Percentiles rank a stretch among this genome's conserved stretches.
Conservation (phyloP, 768 basidiomycete genomes). For the Candolleomyces efflorescens region DNA sequence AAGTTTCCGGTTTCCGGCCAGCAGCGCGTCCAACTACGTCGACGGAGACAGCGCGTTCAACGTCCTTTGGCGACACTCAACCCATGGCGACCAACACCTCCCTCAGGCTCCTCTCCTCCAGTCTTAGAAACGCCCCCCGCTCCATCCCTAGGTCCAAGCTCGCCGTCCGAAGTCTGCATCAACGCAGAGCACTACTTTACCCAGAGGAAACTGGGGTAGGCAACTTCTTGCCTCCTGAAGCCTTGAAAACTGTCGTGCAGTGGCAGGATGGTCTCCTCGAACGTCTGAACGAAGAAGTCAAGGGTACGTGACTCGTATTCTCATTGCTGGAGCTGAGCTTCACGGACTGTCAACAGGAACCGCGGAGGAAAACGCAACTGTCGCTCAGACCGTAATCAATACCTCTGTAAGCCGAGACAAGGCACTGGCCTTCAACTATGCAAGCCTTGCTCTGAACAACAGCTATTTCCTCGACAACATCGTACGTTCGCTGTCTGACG, state of each 20-base stretch:
- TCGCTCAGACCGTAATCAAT: conserved; percentile 70
- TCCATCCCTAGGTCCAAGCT: conserved; percentile 18
- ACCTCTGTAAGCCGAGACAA: conserved; percentile 55
- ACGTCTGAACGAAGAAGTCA: conserved; percentile 69
- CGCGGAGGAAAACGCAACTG: conserved; percentile 47
- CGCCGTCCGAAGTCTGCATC: conserved; percentile 42
- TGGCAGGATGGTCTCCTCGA: conserved; percentile 84
- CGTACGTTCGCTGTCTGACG: conserved; percentile 43
- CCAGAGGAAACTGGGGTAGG: conserved; percentile 68
- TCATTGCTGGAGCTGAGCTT: conserved; percentile 1
- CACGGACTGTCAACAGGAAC: conserved; percentile 39
- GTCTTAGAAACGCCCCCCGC: conserved; percentile 23
- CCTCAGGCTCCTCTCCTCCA: conserved; percentile 7
- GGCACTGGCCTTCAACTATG: conserved; percentile 83
- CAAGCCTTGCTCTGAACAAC: conserved; percentile 90
- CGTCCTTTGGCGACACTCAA: too few relatives aligned
- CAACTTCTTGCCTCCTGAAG: conserved; percentile 71
- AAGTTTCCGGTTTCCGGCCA: conserved; percentile 19
- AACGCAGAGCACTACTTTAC: conserved; percentile 57
- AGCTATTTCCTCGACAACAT: conserved; percentile 88
- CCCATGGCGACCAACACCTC: conserved; percentile 5
- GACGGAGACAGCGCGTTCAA: not conserved
- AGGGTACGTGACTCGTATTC: conserved; percentile 42
- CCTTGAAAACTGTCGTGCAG: conserved; percentile 68
- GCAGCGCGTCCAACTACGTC: conserved; percentile 7